Base-by-base conservation (phyloP, 768 basidiomycete genomes). In the Amanita polypyramis region DNA sequence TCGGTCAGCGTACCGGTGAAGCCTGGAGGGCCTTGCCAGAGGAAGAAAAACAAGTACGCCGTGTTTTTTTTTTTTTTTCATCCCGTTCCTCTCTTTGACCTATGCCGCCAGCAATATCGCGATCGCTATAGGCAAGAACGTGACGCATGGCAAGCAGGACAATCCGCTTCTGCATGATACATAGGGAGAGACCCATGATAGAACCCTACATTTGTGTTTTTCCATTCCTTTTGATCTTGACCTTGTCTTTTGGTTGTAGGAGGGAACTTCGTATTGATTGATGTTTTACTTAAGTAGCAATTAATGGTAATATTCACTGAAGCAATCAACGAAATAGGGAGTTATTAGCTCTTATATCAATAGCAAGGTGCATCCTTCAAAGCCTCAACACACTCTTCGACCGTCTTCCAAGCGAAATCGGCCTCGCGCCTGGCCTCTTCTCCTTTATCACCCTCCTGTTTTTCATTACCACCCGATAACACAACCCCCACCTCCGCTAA, bases 361-460 rank as follows among this genome's bases (percentile, higher is more conserved):
- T 52, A 45, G 25, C 36, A 49, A 7, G 52, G 52, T 9, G 47
- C 52, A 41, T 52, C 19, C 43, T 49, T 40, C 47, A 52, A 30
- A 11, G 47, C 46, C 38, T 45, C 62, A 23, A 69, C 63, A 55
- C 67, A 62, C 37, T 66, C 59, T 23, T 58, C 54, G 47, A 80
- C 54, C 27, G 63, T 62, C 43, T 69, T 64, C 30, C 62, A 58
- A 11, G 77, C 76, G 74, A 70, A 74, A 20, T 35, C 45, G 2
- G 38, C 45, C 8, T 33, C 21, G n/a, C 19, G 14, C 21, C 30
- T 33, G 11, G 9, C 32, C 37, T 55, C 35, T 39, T 48, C 45
- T 47, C n/a, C n/a, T n/a, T n/a, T n/a, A n/a, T n/a, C n/a, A n/a
- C n/a, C n/a, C n/a, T n/a, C n/a, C n/a, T n/a, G n/a, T n/a, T n/a